phyloP scores from a whole-genome alignment of 345 rosid genomes.

The Hibiscus mutabilis region DNA sequence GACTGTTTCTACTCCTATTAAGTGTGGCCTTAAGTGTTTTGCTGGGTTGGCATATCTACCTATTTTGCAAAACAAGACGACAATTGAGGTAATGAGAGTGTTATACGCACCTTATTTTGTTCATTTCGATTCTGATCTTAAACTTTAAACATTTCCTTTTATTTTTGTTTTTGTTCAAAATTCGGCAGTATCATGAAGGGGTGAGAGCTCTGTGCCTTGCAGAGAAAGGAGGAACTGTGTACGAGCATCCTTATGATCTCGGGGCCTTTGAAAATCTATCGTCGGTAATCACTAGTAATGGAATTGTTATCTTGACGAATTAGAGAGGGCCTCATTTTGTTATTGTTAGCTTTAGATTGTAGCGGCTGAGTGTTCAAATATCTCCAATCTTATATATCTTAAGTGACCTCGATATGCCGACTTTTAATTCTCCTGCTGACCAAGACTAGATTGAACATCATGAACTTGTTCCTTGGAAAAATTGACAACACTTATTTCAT shows the following conservation, averaged over 20 bases:
- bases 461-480: background rate
- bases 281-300: slow-evolving; percentile 31
- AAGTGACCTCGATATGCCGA: background rate
- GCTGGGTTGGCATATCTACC: slow-evolving; percentile 86
- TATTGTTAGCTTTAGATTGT: background rate
- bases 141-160: background rate
- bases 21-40: slow-evolving; percentile 61
- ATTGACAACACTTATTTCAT: background rate
- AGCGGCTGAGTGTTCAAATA: background rate
- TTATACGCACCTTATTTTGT: slow-evolving; percentile 1
- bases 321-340: background rate
- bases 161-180: background rate
- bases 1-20: slow-evolving; percentile 57
- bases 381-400: background rate
- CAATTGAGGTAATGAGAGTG: slow-evolving; percentile 59
- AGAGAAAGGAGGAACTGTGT: slow-evolving; percentile 75
- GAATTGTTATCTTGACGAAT: background rate
- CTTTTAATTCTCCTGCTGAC: background rate
- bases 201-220: slow-evolving; percentile 95
- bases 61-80: slow-evolving; percentile 79
- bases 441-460: background rate
- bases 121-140: background rate
- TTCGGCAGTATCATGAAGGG: slow-evolving; percentile 80
- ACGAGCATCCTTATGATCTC: slow-evolving; percentile 82
- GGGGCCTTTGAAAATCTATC: slow-evolving; percentile 65